Conservation (phyloP, 495 filamentous ascomycete genomes). For the Penicillium chermesinum region DNA sequence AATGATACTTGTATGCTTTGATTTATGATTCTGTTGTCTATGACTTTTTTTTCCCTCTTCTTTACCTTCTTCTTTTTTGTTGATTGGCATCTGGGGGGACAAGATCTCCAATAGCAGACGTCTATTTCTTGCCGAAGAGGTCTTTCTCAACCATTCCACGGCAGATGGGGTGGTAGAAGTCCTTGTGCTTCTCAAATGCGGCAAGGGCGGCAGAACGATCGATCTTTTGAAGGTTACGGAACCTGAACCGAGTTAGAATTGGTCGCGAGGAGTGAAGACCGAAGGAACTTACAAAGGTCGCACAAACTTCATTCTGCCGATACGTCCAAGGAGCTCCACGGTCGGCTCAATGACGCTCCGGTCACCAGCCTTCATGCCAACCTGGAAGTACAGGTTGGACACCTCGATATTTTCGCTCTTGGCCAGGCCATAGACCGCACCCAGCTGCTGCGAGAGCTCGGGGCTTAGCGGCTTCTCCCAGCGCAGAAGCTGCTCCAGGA, state of each 20-base stretch:
- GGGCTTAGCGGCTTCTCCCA: constrained; percentile 56
- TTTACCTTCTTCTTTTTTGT: neutral
- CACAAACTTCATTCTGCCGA: constrained; percentile 97
- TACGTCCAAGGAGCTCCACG: constrained; percentile 67
- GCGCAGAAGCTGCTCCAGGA: constrained; percentile 70
- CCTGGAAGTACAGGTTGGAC: constrained; percentile 65
- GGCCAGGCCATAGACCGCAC: constrained; percentile 61
- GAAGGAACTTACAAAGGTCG: constrained; percentile 57
- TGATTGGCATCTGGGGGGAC: too few relatives aligned
- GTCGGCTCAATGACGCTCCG: constrained; percentile 60
- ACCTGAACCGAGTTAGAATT: constrained; percentile 37
- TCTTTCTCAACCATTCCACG: constrained; percentile 79
- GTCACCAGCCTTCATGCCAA: constrained; percentile 72
- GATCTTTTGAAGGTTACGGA: constrained; percentile 62
- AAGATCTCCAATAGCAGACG: constrained; percentile 6
- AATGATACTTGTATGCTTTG: neutral
- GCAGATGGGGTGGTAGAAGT: constrained; percentile 96
- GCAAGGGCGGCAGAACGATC: constrained; percentile 68
- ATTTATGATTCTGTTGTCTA: neutral
- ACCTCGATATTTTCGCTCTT: constrained; percentile 79
- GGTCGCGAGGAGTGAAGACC: neutral
- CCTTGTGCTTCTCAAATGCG: constrained; percentile 80
- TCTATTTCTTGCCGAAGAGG: constrained; percentile 48
- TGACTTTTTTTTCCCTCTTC: constrained; percentile 2
- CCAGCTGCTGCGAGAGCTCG: constrained; percentile 62